A percentile compares a stretch with the other conserved stretches of the same genome.
Conservation (phyloP, 306 rosid genomes). For the Castanea crenata region DNA sequence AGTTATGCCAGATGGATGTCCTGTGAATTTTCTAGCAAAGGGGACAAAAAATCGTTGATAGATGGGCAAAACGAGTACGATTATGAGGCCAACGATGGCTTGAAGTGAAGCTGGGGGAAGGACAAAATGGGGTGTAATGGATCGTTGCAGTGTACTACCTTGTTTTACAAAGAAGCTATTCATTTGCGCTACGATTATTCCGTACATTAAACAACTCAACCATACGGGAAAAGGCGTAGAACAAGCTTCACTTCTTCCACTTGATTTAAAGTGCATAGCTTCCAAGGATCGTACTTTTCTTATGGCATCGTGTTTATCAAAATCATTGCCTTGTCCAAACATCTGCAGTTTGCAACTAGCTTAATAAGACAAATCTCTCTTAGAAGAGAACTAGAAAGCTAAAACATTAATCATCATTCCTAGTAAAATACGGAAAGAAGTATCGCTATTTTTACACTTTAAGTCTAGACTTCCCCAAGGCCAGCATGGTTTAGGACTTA, state of each 20-base stretch:
- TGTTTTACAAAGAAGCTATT: slow-evolving; percentile 68
- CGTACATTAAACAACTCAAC: slow-evolving; percentile 63
- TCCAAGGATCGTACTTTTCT: slow-evolving; percentile 63
- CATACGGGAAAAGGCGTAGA: slow-evolving; percentile 64
- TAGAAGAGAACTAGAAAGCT: too few relatives aligned
- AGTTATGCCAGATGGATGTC: slow-evolving; percentile 53
- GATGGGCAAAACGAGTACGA: slow-evolving; percentile 40
- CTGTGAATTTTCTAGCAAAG: slow-evolving; percentile 28
- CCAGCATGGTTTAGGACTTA: too few relatives aligned
- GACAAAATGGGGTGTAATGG: slow-evolving; percentile 48
- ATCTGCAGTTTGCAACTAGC: slow-evolving; percentile 27
- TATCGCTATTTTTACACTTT: too few relatives aligned
- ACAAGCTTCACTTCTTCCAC: slow-evolving; percentile 78
- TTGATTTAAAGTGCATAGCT: slow-evolving; percentile 62
- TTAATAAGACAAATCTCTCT: too few relatives aligned
- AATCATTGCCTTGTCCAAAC: slow-evolving; percentile 66
- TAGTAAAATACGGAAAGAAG: too few relatives aligned
- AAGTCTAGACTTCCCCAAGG: too few relatives aligned
- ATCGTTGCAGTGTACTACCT: slow-evolving; percentile 50
- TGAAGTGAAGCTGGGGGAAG: slow-evolving; percentile 75
- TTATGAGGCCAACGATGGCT: slow-evolving; percentile 42
- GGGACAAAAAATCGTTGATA: slow-evolving; percentile 65
- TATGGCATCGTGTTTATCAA: slow-evolving; percentile 45
- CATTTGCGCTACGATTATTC: slow-evolving; percentile 44
- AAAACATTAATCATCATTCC: too few relatives aligned